Conservation (phyloP, 2,329 filamentous ascomycete species). For the Proliferodiscus dingleyae region DNA sequence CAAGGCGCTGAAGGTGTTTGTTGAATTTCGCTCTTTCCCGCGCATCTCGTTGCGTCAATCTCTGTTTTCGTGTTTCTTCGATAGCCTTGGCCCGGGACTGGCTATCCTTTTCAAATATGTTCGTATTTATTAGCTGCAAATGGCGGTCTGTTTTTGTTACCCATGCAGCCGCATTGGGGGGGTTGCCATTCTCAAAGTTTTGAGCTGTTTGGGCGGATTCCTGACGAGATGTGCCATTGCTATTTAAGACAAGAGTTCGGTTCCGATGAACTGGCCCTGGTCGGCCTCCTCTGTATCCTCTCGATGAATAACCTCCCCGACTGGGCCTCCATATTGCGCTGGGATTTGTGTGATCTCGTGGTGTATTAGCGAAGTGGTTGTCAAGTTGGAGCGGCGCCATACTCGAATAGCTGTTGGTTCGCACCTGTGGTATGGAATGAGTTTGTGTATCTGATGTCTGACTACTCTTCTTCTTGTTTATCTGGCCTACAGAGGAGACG, state of each 20-base stretch:
- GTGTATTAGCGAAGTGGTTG: constrained; percentile 15
- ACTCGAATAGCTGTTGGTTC: constrained; percentile 18
- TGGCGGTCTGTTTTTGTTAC: constrained; percentile 71
- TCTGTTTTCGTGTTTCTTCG: constrained; percentile 60
- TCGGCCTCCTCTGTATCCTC: constrained; percentile 34
- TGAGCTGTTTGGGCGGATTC: neutral
- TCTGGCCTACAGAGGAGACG: constrained; percentile 53
- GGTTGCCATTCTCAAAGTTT: constrained; percentile 17
- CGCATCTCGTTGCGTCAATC: constrained; percentile 47
- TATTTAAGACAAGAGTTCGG: constrained; percentile 62
- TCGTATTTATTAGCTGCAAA: constrained; percentile 76
- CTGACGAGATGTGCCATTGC: constrained; percentile 15
- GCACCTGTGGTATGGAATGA: constrained; percentile 11
- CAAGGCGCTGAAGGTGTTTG: constrained; percentile 39
- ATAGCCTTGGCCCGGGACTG: constrained; percentile 66
- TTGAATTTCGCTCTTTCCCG: constrained; percentile 56
- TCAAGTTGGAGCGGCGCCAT: constrained; percentile 6
- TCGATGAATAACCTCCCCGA: constrained; percentile 22
- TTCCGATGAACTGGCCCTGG: constrained; percentile 44
- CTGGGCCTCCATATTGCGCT: constrained; percentile 23
- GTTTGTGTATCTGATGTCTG: constrained; percentile 35
- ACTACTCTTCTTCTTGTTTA: constrained; percentile 72
- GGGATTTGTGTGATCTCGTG: constrained; percentile 23
- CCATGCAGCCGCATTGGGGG: constrained; percentile 45
- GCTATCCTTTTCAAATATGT: constrained; percentile 69